Conservation (phyloP, 345 rosid species). For the Citrus glauca region DNA sequence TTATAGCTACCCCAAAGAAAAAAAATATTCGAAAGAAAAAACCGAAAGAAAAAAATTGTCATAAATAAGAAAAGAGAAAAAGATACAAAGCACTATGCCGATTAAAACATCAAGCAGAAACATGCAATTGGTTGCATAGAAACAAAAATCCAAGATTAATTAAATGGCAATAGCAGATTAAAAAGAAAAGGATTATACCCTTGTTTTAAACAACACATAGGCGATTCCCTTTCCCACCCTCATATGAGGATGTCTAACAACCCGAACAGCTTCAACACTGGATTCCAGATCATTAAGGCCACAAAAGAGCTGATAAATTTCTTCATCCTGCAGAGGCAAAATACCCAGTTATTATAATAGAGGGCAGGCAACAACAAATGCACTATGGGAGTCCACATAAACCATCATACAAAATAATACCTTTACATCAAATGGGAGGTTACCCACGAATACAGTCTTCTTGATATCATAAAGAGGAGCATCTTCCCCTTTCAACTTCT, state of each 20-base stretch:
- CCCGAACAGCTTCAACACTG: constrained; percentile 86
- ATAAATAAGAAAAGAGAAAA: background rate
- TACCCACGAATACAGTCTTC: constrained; percentile 88
- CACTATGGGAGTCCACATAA: background rate
- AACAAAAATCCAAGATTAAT: background rate
- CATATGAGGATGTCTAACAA: constrained; percentile 74
- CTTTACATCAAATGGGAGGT: constrained; percentile 97
- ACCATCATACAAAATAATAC: constrained; percentile 25
- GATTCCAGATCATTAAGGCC: constrained; percentile 53
- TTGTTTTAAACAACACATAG: constrained; percentile 79
- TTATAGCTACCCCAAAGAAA: background rate
- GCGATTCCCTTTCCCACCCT: constrained; percentile 96
- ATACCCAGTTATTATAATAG: background rate
- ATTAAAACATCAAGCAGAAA: background rate
- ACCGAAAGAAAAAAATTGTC: no score
- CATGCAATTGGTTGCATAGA: background rate
- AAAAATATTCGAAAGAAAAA: no score
- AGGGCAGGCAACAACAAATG: constrained; percentile 1
- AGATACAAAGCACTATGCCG: background rate
- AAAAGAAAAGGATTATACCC: constrained; percentile 41
- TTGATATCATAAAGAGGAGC: constrained; percentile 63
- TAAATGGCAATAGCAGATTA: background rate
- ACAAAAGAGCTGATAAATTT: constrained; percentile 76
- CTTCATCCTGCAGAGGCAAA: constrained; percentile 66
- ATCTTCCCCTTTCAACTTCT: constrained; percentile 67